Evolutionary conservation across 1,284 basidiomycete genomes (phyloP).

Genomic region (Apiotrichum domesticum): DNA sequence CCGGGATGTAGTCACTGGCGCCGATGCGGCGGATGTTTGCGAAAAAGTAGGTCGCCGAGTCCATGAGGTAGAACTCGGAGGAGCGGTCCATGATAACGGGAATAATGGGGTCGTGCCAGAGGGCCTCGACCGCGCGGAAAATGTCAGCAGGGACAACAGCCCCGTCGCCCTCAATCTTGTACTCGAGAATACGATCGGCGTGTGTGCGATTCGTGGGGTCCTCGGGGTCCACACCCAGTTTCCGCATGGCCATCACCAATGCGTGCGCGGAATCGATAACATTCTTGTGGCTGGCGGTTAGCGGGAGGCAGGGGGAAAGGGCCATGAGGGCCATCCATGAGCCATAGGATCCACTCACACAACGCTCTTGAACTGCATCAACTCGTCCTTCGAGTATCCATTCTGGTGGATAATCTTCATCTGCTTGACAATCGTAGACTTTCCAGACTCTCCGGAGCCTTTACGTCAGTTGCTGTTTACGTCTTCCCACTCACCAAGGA

Average conservation of each 20-base stretch:
- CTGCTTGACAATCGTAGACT: slow-evolving; percentile 95
- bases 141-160: slow-evolving; percentile 50
- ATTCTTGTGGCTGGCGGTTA: slow-evolving; percentile 51
- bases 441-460: slow-evolving; percentile 83
- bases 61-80: slow-evolving; percentile 94
- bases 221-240: slow-evolving; percentile 77
- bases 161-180: slow-evolving; percentile 49
- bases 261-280: slow-evolving; percentile 85
- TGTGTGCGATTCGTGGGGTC: slow-evolving; percentile 67
- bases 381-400: slow-evolving; percentile 77
- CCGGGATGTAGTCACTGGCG: slow-evolving; percentile 70
- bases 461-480: slow-evolving; percentile 7
- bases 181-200: slow-evolving; percentile 51
- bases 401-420: slow-evolving; percentile 99
- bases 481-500: slow-evolving; percentile 63
- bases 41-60: slow-evolving; percentile 91
- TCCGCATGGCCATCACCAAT: slow-evolving; percentile 81
- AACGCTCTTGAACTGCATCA: slow-evolving; percentile 68
- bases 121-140: slow-evolving; percentile 67
- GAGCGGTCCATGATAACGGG: slow-evolving; percentile 76
- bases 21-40: slow-evolving; percentile 76
- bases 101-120: slow-evolving; percentile 90
- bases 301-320: background rate
- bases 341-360: slow-evolving; percentile 48
- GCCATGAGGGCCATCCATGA: no score